Evolutionary conservation across 176 grass and related monocot species (phyloP).

Genomic region (Juncus inflexus): DNA sequence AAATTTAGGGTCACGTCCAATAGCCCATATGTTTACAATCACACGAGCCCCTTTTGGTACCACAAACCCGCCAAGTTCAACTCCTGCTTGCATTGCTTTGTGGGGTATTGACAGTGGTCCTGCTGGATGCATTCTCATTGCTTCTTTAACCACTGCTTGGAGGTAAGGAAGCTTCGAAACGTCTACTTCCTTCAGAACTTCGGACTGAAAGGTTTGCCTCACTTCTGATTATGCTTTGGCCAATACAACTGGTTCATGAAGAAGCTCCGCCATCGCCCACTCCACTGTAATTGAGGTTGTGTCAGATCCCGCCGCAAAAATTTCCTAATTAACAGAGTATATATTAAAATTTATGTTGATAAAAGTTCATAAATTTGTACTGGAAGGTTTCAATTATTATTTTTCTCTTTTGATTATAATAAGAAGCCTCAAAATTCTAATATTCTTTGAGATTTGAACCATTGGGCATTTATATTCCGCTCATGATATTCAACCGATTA

Average conservation of each 20-base stretch:
- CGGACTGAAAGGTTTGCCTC: neutral
- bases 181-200: conserved; percentile 10
- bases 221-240: neutral
- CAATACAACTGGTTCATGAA: conserved; percentile 19
- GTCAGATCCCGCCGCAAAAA: conserved; percentile 29
- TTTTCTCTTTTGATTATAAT: too few relatives aligned
- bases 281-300: conserved; percentile 21
- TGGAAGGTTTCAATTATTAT: too few relatives aligned
- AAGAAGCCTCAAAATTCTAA: too few relatives aligned
- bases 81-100: neutral
- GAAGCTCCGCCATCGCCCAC: conserved; percentile 24
- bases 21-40: conserved; percentile 16
- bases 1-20: too few relatives aligned
- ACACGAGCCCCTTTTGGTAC: neutral
- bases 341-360: too few relatives aligned
- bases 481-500: too few relatives aligned
- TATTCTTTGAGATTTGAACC: too few relatives aligned
- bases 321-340: conserved; percentile 3
- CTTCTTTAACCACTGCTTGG: conserved; percentile 23
- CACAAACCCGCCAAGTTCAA: neutral
- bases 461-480: too few relatives aligned
- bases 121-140: neutral
- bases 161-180: conserved; percentile 18
- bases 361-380: too few relatives aligned
- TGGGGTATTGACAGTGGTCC: conserved; percentile 11